Evolutionary conservation across 108 stramenopile genomes (phyloP).

Genomic region (Asterionellopsis glacialis): DNA sequence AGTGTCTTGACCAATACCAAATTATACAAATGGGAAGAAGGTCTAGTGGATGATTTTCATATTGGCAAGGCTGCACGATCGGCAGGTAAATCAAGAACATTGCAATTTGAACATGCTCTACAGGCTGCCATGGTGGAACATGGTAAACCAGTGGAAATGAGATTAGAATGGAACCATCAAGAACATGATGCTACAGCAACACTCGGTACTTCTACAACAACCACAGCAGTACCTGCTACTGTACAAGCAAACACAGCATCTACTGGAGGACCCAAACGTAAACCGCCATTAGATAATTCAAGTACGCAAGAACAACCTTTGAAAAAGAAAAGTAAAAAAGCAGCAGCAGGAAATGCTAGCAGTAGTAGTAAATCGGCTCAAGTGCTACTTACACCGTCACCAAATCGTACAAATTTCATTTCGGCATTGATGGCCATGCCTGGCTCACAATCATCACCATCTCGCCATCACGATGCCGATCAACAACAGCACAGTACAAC

Average conservation of each 20-base stretch:
- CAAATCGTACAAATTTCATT: neutral
- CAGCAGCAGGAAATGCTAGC: neutral
- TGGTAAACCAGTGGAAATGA: conserved; percentile 62
- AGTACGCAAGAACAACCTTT: neutral
- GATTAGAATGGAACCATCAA: conserved; percentile 81
- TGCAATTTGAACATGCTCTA: conserved; percentile 57
- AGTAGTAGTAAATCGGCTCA: neutral
- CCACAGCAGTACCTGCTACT: neutral
- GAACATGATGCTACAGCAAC: neutral
- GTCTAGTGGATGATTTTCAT: conserved; percentile 69
- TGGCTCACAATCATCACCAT: no score
- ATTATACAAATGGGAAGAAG: conserved; percentile 60
- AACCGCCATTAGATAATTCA: neutral
- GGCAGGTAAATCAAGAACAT: conserved; percentile 40
- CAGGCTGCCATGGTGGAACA: conserved; percentile 64
- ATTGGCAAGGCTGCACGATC: conserved; percentile 70
- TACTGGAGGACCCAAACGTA: neutral
- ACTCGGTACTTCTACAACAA: neutral
- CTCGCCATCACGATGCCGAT: neutral
- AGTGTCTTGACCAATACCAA: conserved; percentile 53
- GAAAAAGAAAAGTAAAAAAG: conserved; percentile 3
- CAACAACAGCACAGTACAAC: no score
- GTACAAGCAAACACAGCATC: neutral
- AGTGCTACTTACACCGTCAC: neutral
- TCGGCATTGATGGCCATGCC: neutral